phyloP scores from a whole-genome alignment of 495 filamentous ascomycete species.

The Thermochaetoides thermophila region DNA sequence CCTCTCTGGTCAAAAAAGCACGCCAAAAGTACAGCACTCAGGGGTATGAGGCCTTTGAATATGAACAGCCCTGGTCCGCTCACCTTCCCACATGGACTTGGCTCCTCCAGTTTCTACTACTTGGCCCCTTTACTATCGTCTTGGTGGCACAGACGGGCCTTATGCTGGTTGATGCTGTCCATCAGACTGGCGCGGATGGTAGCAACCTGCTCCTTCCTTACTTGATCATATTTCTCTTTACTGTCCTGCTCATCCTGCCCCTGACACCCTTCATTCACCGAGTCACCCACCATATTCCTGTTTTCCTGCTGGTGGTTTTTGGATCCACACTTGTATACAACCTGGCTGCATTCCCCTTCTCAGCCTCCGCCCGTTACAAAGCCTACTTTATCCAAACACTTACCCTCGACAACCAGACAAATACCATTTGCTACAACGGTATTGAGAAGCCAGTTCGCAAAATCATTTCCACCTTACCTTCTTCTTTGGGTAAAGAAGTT shows the following conservation, averaged over 20 bases:
- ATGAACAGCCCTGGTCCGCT: conserved; percentile 76
- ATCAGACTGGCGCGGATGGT: conserved; percentile 73
- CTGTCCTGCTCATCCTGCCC: conserved; percentile 61
- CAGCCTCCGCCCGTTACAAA: conserved; percentile 61
- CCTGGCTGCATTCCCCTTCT: conserved; percentile 79
- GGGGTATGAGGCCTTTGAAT: conserved; percentile 43
- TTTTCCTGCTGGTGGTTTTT: conserved; percentile 60
- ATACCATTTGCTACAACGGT: conserved; percentile 54
- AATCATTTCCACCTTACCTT: conserved; percentile 55
- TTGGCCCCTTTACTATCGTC: conserved; percentile 62
- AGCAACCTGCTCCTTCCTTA: conserved; percentile 52
- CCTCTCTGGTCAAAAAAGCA: conserved; percentile 20
- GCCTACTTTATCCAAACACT: conserved; percentile 73
- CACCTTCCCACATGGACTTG: conserved; percentile 69
- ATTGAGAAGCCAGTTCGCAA: conserved; percentile 54
- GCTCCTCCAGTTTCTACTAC: conserved; percentile 70
- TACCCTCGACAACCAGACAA: conserved; percentile 57
- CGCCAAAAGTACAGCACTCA: conserved; percentile 11
- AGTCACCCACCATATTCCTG: conserved; percentile 66
- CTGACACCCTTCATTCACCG: conserved; percentile 76
- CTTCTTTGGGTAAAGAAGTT: conserved; percentile 45
- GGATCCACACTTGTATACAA: conserved; percentile 74
- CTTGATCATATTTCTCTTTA: conserved; percentile 48
- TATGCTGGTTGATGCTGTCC: conserved; percentile 51
- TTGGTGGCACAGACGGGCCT: conserved; percentile 61